Evolutionary conservation across 176 grass and related monocot species (phyloP).

Genomic region (Triticum urartu): DNA sequence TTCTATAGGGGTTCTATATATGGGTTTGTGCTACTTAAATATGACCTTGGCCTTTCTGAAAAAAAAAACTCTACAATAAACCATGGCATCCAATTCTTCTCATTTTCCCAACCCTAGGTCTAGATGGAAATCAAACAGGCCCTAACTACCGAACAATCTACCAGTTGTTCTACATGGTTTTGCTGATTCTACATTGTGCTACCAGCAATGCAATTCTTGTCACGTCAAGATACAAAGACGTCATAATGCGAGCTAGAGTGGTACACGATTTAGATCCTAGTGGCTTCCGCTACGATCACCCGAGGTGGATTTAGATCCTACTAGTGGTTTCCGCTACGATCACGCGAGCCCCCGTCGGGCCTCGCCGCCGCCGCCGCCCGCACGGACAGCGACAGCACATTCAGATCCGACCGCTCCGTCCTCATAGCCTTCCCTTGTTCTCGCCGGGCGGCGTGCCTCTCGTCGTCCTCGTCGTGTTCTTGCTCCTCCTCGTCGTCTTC

Average conservation of each 20-base stretch:
- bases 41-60: too few relatives aligned
- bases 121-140: too few relatives aligned
- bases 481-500: constrained; percentile 24
- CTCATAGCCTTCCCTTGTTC: constrained; percentile 11
- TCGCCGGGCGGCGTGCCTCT: constrained; percentile 24
- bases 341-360: constrained; percentile 27
- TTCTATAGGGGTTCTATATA: too few relatives aligned
- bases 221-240: neutral
- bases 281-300: constrained; percentile 9
- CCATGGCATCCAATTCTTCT: too few relatives aligned
- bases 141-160: too few relatives aligned
- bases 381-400: constrained; percentile 48
- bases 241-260: neutral
- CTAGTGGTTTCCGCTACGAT: neutral
- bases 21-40: too few relatives aligned
- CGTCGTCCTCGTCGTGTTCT: constrained; percentile 7
- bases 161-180: too few relatives aligned
- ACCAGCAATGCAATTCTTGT: neutral
- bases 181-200: neutral
- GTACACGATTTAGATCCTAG: neutral
- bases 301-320: too few relatives aligned
- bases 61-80: too few relatives aligned
- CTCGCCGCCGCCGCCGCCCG: constrained; percentile 57
- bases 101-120: too few relatives aligned
- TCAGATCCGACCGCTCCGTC: constrained; percentile 38